Base-by-base conservation (phyloP, 2,329 filamentous ascomycete species). In the Rutstroemia sp. region DNA sequence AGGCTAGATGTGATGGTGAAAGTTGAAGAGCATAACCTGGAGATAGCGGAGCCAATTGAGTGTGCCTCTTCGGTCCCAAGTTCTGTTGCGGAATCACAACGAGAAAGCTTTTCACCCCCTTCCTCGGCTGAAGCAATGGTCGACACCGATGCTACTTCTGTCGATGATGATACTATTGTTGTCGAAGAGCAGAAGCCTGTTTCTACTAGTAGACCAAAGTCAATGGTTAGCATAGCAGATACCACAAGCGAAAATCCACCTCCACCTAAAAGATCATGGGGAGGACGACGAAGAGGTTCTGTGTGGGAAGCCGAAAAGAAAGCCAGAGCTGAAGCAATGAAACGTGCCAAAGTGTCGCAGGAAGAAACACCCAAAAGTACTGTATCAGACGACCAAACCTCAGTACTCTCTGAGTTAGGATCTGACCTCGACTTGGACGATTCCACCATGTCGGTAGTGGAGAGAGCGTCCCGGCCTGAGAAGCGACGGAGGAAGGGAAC, bases 121-220 rank as follows among this genome's bases (percentile, higher is more conserved):
- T 53, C 54, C 10, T 64, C 65, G 17, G 60, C 54, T 5, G 61
- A 64, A n/a, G 49, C 14, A 23, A 52, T 17, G 37, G 49, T 27
- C 9, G 49, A 52, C 34, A 69, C 67, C 3, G 68, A 70, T 59
- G 68, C 64, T 19, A 70, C 68, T 21, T 69, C 68, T 37, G 66
- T 67, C 16, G 67, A 69, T 48, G 67, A 69, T 38, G 68, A 70
- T 27, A 65, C 64, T 3, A 67, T 69, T 51, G 56, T 68, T 21
- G 66, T 68, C 14, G 19, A 38, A 5, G 19, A 19, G 39, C 50
- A 45, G 27, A 56, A 45, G 19, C 27, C 19, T 44, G 3, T 14
- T 50, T 17, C 25, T 14, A n/a, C 21, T 5, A 48, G 9, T n/a
- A 17, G 19, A 17, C 8, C 23, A 34, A 48, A 17, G n/a, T 27